phyloP scores from a whole-genome alignment of 108 stramenopile genomes.

The Craspedostauros australis region DNA sequence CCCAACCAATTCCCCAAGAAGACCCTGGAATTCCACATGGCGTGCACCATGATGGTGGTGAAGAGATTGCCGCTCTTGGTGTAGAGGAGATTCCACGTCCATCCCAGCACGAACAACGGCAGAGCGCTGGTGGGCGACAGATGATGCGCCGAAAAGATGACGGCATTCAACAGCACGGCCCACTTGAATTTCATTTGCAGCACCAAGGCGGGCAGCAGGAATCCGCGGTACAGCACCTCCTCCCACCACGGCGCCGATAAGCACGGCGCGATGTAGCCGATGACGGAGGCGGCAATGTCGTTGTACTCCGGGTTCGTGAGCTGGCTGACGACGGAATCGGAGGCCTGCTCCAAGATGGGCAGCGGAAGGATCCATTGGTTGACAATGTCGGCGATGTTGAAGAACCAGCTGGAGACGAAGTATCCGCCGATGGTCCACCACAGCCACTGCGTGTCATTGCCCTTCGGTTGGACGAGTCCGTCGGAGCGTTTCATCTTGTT shows the following conservation, averaged over 20 bases:
- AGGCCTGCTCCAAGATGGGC: slow-evolving; percentile 47
- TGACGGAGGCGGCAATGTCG: slow-evolving; percentile 64
- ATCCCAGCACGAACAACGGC: slow-evolving; percentile 84
- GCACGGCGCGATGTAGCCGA: slow-evolving; percentile 92
- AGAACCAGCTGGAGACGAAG: slow-evolving; percentile 81
- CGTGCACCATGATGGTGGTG: slow-evolving; percentile 85
- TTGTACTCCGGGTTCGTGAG: slow-evolving; percentile 90
- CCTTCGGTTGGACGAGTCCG: background rate
- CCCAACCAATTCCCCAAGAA: slow-evolving; percentile 90
- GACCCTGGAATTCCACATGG: slow-evolving; percentile 91
- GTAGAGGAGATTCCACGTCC: slow-evolving; percentile 84
- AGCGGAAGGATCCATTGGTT: slow-evolving; percentile 84
- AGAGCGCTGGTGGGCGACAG: slow-evolving; percentile 72
- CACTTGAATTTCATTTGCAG: slow-evolving; percentile 17
- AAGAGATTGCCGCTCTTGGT: slow-evolving; percentile 74
- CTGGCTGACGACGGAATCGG: slow-evolving; percentile 74
- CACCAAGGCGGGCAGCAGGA: slow-evolving; percentile 63
- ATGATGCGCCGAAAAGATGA: slow-evolving; percentile 87
- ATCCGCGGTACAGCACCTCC: slow-evolving; percentile 89
- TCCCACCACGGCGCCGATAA: slow-evolving; percentile 91
- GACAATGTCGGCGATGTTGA: slow-evolving; percentile 82
- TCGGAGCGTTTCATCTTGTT: slow-evolving; percentile 1
- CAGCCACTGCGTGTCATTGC: slow-evolving; percentile 46
- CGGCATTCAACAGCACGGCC: slow-evolving; percentile 64
- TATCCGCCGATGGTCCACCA: slow-evolving; percentile 95